Percentiles rank a stretch among this genome's conserved stretches.
These are phyloP conservation scores for Dalechampia spathulata DNA, from an alignment of 441 rosid genomes.

Conservation along the genomic window DNA sequence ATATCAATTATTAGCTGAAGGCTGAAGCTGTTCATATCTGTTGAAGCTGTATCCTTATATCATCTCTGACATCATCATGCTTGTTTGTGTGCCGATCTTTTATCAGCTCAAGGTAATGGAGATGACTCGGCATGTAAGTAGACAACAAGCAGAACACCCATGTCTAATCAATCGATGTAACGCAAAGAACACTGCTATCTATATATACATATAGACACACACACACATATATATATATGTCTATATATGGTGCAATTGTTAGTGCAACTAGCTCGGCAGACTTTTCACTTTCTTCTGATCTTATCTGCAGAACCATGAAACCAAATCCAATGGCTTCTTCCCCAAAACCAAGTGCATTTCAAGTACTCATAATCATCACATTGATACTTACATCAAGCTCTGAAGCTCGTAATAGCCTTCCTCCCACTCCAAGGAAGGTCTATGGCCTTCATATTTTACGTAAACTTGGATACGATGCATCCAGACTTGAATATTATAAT, in stretches of 20 bases:
- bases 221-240: too few species aligned
- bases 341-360: neutral
- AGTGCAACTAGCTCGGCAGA: too few species aligned
- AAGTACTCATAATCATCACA: neutral
- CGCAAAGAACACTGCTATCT: conserved; percentile 11
- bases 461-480: conserved; percentile 19
- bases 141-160: conserved; percentile 7
- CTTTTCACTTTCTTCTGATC: too few species aligned
- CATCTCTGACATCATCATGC: too few species aligned
- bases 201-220: neutral
- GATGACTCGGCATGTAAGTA: conserved; percentile 19
- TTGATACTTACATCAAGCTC: conserved; percentile 17
- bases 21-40: too few species aligned
- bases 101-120: conserved; percentile 17
- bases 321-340: conserved; percentile 15
- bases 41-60: too few species aligned
- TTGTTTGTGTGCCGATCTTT: too few species aligned
- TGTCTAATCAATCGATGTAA: conserved; percentile 23
- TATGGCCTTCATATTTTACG: conserved; percentile 1
- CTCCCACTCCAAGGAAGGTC: conserved; percentile 5
- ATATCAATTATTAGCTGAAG: too few species aligned
- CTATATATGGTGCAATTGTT: too few species aligned
- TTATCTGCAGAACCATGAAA: neutral
- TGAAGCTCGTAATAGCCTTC: conserved; percentile 12
- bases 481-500: conserved; percentile 3